Percentiles rank a stretch among this genome's conserved stretches.
Evolutionary conservation across 306 rosid genomes (phyloP).

Genomic region (Boehmeria nivea): DNA sequence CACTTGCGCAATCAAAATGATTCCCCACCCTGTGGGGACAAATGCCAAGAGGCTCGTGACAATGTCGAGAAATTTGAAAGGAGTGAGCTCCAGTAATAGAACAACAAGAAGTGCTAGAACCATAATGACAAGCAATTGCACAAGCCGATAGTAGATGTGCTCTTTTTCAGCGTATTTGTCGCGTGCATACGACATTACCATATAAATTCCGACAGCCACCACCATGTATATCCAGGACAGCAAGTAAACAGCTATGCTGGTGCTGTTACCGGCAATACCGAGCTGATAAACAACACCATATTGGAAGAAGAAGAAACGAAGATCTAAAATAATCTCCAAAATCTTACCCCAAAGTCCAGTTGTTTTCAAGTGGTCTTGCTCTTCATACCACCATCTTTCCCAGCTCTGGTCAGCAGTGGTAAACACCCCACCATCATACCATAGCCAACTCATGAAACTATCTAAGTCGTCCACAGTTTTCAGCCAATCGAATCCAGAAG

Average conservation of each 20-base stretch:
- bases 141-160: conserved; percentile 73
- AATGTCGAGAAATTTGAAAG: conserved; percentile 48
- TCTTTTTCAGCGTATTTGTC: conserved; percentile 71
- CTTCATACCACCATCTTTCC: conserved; percentile 96
- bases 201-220: conserved; percentile 61
- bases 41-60: conserved; percentile 69
- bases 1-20: conserved; percentile 79
- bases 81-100: conserved; percentile 52
- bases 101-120: conserved; percentile 50
- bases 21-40: conserved; percentile 95
- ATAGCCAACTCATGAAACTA: conserved; percentile 76
- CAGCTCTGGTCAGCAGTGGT: conserved; percentile 73
- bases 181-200: conserved; percentile 55
- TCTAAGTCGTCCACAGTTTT: conserved; percentile 90
- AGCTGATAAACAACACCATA: conserved; percentile 85
- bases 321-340: conserved; percentile 83
- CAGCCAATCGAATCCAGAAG: conserved; percentile 97
- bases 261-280: conserved; percentile 25
- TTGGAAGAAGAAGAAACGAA: conserved; percentile 97
- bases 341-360: conserved; percentile 98
- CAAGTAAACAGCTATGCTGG: conserved; percentile 72
- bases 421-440: conserved; percentile 69
- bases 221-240: conserved; percentile 78
- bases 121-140: conserved; percentile 66
- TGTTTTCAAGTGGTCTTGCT: conserved; percentile 81